A percentile compares a stretch with the other conserved stretches of the same genome.
Conservation (phyloP, 805 yeast species). For the Komagataella kurtzmanii region DNA sequence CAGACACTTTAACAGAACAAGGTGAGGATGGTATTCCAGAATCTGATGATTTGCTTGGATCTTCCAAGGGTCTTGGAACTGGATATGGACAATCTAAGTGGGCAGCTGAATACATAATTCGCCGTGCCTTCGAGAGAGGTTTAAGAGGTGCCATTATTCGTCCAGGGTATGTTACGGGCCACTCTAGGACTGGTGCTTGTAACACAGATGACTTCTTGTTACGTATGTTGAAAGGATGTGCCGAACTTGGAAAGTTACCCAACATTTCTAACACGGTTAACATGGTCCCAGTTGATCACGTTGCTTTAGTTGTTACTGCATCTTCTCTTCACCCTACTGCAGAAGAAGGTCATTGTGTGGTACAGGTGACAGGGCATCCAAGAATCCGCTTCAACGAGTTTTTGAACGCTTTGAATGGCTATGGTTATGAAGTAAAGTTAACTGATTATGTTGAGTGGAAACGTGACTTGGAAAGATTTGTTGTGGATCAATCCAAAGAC, state of each 20-base stretch:
- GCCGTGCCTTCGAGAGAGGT: constrained; percentile 82
- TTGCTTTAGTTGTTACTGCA: constrained; percentile 82
- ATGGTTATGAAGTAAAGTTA: constrained; percentile 57
- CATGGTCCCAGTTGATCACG: constrained; percentile 98
- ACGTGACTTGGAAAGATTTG: constrained; percentile 57
- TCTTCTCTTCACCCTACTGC: constrained; percentile 61
- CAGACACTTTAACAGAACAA: constrained; percentile 51
- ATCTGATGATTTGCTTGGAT: constrained; percentile 71
- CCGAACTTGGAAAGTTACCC: constrained; percentile 77
- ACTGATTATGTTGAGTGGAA: constrained; percentile 75
- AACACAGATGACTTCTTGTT: constrained; percentile 94
- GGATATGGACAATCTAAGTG: constrained; percentile 98
- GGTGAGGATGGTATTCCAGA: constrained; percentile 72
- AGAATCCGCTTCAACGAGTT: constrained; percentile 71
- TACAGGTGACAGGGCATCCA: constrained; percentile 97
- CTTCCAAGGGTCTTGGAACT: constrained; percentile 67
- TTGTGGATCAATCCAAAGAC: constrained; percentile 60
- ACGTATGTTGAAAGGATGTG: constrained; percentile 90
- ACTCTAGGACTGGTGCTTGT: constrained; percentile 69
- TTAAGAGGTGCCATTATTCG: constrained; percentile 80
- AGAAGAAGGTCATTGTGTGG: constrained; percentile 33
- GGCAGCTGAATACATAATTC: constrained; percentile 86
- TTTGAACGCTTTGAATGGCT: constrained; percentile 46
- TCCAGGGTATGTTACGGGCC: constrained; percentile 95
- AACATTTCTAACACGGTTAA: constrained; percentile 79